Evolutionary conservation across 345 rosid species (phyloP).

Genomic region (Aquilaria malaccensis): DNA sequence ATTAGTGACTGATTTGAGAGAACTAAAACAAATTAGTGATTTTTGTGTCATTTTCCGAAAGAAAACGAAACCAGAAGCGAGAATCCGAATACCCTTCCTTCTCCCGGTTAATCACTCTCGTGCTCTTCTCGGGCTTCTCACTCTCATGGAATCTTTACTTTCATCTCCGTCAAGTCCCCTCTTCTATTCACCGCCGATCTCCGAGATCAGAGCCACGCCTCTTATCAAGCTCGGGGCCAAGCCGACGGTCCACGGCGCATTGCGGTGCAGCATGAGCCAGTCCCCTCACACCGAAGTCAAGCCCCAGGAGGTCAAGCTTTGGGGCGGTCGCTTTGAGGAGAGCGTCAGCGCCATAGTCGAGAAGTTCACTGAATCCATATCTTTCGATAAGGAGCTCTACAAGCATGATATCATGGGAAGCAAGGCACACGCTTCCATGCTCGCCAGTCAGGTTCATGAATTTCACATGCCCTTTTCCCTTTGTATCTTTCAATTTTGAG

Average conservation of each 20-base stretch:
- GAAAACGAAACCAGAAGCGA: too few relatives aligned
- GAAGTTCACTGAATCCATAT: slow-evolving; percentile 89
- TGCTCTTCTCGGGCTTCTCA: not conserved
- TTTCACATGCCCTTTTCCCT: not conserved
- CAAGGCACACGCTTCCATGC: slow-evolving; percentile 95
- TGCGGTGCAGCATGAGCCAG: slow-evolving; percentile 35
- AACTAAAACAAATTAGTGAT: too few relatives aligned
- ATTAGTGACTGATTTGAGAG: too few relatives aligned
- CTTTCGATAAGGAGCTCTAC: slow-evolving; percentile 78
- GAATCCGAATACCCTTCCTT: too few relatives aligned
- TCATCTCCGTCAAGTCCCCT: slow-evolving; percentile 16
- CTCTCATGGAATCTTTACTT: slow-evolving; percentile 28
- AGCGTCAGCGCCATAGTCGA: slow-evolving; percentile 77
- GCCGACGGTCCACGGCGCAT: slow-evolving; percentile 20
- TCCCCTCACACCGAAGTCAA: slow-evolving; percentile 16
- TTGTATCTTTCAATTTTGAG: not conserved
- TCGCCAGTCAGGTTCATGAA: slow-evolving; percentile 59
- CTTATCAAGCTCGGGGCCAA: slow-evolving; percentile 16
- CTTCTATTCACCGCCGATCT: slow-evolving; percentile 11
- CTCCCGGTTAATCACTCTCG: too few relatives aligned
- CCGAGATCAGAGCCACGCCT: slow-evolving; percentile 7
- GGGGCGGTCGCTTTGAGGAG: slow-evolving; percentile 98
- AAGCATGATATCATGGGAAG: slow-evolving; percentile 92
- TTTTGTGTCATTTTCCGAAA: too few relatives aligned
- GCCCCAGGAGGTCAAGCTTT: slow-evolving; percentile 75